Evolutionary conservation across 2,329 filamentous ascomycete species (phyloP).

Genomic region (Lachnum nothofagi): DNA sequence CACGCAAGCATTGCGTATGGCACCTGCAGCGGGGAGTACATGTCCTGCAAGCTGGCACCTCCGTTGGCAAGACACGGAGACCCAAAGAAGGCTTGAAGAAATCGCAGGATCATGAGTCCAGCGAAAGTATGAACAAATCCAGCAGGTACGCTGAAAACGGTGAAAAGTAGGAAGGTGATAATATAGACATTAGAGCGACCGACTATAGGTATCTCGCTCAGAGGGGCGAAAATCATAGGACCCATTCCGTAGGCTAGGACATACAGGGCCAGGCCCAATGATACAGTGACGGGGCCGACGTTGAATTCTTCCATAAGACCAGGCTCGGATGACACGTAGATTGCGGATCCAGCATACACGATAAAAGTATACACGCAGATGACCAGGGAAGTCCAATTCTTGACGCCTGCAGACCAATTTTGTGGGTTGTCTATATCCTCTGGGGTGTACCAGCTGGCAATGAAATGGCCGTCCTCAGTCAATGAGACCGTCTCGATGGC

Average conservation of each 20-base stretch:
- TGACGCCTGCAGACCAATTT: constrained; percentile 39
- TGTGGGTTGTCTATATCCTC: constrained; percentile 43
- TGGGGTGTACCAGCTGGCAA: too few species aligned
- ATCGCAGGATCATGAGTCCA: constrained; percentile 57
- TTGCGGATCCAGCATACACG: constrained; percentile 46
- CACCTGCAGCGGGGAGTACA: constrained; percentile 21
- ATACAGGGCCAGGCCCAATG: constrained; percentile 54
- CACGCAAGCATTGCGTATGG: constrained; percentile 1
- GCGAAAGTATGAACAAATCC: constrained; percentile 56
- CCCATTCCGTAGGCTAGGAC: constrained; percentile 53
- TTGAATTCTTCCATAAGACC: constrained; percentile 44
- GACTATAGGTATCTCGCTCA: constrained; percentile 59
- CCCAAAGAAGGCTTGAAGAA: constrained; percentile 58
- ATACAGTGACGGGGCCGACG: constrained; percentile 46
- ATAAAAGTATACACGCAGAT: constrained; percentile 50
- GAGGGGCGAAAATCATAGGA: constrained; percentile 58
- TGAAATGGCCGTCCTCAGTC: too few species aligned
- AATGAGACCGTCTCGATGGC: too few species aligned
- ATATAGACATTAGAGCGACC: constrained; percentile 65
- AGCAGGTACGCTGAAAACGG: constrained; percentile 58
- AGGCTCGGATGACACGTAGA: constrained; percentile 41
- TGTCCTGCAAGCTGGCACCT: constrained; percentile 44
- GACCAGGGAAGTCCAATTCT: not conserved
- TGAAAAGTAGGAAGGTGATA: constrained; percentile 60
- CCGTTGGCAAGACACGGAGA: constrained; percentile 57